phyloP scores from a whole-genome alignment of 768 basidiomycete genomes.

The Boletus rex-veris region DNA sequence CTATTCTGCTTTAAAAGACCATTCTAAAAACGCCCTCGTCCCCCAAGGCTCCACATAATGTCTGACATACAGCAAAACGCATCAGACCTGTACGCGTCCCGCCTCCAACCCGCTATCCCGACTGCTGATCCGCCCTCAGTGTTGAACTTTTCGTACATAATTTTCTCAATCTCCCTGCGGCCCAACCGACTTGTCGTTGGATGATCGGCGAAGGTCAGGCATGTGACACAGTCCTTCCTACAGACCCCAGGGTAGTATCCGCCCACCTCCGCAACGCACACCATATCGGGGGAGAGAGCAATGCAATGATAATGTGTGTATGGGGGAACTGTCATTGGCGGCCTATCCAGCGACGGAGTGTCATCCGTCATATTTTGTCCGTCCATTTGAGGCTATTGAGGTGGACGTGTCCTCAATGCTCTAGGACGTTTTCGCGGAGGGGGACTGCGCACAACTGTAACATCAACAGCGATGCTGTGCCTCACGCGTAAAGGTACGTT shows the following conservation, averaged over 20 bases:
- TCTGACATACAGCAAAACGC: background rate
- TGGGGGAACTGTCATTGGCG: background rate
- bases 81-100: background rate
- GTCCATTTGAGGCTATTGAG: background rate
- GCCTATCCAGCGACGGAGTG: background rate
- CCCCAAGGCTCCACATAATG: background rate
- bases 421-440: background rate
- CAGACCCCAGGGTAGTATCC: background rate
- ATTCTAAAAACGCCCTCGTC: too few relatives aligned
- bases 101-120: background rate
- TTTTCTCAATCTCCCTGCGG: too few relatives aligned
- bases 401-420: conserved; percentile 8
- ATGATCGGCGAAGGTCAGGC: background rate
- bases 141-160: background rate
- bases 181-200: background rate
- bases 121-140: background rate
- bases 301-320: background rate
- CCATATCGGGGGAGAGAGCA: background rate
- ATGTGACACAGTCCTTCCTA: background rate
- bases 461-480: background rate
- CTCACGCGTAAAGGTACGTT: background rate
- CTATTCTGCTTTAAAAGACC: too few relatives aligned
- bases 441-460: background rate
- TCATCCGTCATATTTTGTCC: background rate
- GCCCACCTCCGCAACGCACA: conserved; percentile 2